Evolutionary conservation across 768 basidiomycete genomes (phyloP), one percentile per base, ranked within the genome.

Genomic region (Boletus rex-veris): DNA sequence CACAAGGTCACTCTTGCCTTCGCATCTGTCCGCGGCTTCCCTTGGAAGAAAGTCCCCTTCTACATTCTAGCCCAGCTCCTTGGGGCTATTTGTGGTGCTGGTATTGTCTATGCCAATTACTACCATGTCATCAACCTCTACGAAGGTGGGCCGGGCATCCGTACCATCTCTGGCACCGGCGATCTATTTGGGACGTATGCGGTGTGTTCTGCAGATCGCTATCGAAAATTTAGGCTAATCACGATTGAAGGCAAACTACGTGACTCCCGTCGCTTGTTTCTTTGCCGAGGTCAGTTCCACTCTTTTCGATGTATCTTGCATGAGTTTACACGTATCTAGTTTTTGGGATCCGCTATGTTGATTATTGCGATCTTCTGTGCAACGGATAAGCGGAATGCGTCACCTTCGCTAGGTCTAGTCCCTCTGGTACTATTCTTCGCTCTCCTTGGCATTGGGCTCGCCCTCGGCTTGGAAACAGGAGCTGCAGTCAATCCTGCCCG

Each of bases 1-100:
- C 9, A 5, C 30, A 21, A 86, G 84, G 77, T 91, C 24, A 92
- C 90, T 16, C 69, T 92, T 46, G 77, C 82, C 14, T 63, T 90
- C 42, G 87, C 86, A 5, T 74, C 80, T 3, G 83, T 83, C 67
- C 82, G 90, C 57, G 78, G 77, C 43, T 91, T 92, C 69, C 88
- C 90, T 0, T 87, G 87, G 85, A 78, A 76, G 59, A 92, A 92
- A 65, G 90, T 90, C 0, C 90, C 90, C 0, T 76, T 60, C 19
- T 90, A 83, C 65, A 79, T 87, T 43, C 62, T 82, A 45, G 79
- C 84, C 0, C 87, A 89, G 64, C 53, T 85, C 18, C 65, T 88
- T 45, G 87, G 86, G 19, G 85, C 71, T 5, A 59, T 85, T 33
- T 74, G 78, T 42, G 87, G 84, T 16, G 80, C 79, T 14, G 78